Evolutionary conservation across 139 green algal species (phyloP).

Genomic region (Volvox africanus): DNA sequence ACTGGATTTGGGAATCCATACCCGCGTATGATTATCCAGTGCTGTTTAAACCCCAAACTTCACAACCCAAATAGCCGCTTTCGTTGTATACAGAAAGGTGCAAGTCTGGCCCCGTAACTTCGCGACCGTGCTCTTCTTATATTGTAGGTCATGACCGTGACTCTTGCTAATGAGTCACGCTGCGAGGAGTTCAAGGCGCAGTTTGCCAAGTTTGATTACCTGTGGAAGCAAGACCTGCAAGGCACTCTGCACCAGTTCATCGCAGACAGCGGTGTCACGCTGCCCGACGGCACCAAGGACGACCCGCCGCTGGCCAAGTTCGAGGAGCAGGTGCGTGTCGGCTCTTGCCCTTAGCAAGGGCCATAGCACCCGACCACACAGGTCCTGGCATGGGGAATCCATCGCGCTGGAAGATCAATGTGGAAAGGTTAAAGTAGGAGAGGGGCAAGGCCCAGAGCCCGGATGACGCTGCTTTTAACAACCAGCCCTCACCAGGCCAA

Average conservation of each 20-base stretch:
- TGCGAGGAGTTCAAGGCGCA: constrained; percentile 85
- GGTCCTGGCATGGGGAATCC: background rate
- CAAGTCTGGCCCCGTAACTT: background rate
- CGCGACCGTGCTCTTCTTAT: background rate
- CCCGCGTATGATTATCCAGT: no score
- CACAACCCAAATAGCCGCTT: no score
- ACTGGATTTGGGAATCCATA: no score
- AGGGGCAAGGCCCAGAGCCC: no score
- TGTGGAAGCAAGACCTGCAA: constrained; percentile 87
- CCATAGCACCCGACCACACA: no score
- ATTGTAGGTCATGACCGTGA: constrained; percentile 66
- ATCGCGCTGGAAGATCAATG: no score
- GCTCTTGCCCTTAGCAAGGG: no score
- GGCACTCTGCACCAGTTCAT: constrained; percentile 62
- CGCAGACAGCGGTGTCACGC: constrained; percentile 14
- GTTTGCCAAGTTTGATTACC: constrained; percentile 82
- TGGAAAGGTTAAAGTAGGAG: no score
- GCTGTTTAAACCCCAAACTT: no score
- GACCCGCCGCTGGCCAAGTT: constrained; percentile 85
- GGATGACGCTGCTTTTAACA: no score
- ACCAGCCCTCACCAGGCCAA: no score
- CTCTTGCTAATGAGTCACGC: constrained; percentile 77
- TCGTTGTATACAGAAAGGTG: background rate
- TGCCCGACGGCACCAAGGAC: constrained; percentile 72
- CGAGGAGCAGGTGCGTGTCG: constrained; percentile 72